Conservation (phyloP, 257 asterid genomes). For the Nicotiana benthamiana region DNA sequence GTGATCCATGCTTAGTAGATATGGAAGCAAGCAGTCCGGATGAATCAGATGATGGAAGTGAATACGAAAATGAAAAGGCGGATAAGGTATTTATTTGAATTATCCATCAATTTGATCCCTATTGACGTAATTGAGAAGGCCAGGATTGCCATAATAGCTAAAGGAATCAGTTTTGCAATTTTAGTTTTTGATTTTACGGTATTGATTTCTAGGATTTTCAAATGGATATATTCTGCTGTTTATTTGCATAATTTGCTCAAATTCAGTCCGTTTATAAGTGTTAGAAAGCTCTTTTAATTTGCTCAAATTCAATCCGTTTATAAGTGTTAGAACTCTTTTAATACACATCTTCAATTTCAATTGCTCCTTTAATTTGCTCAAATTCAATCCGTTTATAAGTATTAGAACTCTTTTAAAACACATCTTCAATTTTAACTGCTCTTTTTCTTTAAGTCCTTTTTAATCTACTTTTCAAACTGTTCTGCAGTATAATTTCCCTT, state of each 20-base stretch:
- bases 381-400: neutral
- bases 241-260: neutral
- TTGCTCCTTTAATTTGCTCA: neutral
- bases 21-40: constrained; percentile 10
- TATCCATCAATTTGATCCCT: neutral
- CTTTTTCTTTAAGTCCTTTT: neutral
- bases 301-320: neutral
- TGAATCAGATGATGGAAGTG: constrained; percentile 23
- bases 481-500: neutral
- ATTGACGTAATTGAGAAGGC: neutral
- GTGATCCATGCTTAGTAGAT: constrained; percentile 22
- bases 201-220: neutral
- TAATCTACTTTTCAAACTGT: neutral
- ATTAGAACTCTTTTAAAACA: neutral
- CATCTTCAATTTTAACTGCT: neutral
- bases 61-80: constrained; percentile 19
- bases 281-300: neutral
- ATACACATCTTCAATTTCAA: neutral
- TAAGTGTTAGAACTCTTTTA: neutral
- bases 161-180: neutral
- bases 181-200: neutral
- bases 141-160: too few relatives aligned
- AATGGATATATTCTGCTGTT: neutral
- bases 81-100: constrained; percentile 32
- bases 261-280: neutral